A percentile compares a stretch with the other conserved stretches of the same genome.
Conservation (phyloP, 139 green algal species). For the Pleodorina starrii region DNA sequence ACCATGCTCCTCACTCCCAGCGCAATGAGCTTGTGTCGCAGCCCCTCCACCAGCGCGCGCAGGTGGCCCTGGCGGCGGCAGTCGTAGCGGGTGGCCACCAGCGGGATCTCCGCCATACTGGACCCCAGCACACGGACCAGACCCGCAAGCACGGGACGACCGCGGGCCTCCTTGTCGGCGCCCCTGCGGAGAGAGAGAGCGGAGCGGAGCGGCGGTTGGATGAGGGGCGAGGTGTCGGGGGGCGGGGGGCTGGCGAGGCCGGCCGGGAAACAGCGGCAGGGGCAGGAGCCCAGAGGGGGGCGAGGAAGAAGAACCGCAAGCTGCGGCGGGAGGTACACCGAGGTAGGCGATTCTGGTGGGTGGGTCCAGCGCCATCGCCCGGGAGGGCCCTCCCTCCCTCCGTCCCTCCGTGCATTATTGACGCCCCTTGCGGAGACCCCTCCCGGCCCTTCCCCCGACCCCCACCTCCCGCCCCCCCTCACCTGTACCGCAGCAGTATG, state of each 20-base stretch:
- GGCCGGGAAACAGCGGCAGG: background rate
- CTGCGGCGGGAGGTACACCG: no score
- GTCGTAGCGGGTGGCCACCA: conserved; percentile 86
- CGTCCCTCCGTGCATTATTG: no score
- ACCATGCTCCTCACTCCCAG: conserved; percentile 69
- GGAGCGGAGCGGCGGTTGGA: background rate
- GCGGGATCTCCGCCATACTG: conserved; percentile 89
- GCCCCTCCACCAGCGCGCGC: conserved; percentile 72
- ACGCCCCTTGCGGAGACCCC: no score
- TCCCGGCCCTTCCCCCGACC: no score
- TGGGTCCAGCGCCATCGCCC: no score
- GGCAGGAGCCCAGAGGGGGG: no score
- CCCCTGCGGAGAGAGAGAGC: conserved; percentile 6
- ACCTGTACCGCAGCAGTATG: conserved; percentile 81
- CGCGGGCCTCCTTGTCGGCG: conserved; percentile 48
- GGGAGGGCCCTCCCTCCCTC: no score
- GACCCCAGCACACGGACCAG: conserved; percentile 86
- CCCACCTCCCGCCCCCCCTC: no score
- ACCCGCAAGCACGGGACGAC: conserved; percentile 80
- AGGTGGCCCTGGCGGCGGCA: conserved; percentile 85
- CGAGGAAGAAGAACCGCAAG: no score
- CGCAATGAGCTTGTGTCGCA: conserved; percentile 34
- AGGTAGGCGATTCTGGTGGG: no score
- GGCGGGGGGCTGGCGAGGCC: background rate
- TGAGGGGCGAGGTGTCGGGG: background rate